Conservation (phyloP, 495 filamentous ascomycete species). For the Trichoderma parareesei region DNA sequence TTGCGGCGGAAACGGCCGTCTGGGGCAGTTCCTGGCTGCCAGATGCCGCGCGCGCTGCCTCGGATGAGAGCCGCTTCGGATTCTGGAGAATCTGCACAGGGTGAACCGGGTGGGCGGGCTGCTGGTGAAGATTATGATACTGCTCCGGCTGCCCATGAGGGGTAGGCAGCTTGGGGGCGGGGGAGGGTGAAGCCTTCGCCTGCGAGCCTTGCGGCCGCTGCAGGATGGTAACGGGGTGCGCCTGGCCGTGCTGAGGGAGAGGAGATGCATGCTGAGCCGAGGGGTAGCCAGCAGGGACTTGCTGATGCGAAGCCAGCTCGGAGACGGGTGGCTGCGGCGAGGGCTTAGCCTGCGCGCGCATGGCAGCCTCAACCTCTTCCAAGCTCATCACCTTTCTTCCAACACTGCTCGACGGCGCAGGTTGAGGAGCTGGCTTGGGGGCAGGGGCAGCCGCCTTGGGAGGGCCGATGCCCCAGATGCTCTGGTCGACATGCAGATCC, state of each 20-base stretch:
- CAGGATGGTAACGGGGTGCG: constrained; percentile 37
- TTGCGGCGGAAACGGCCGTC: constrained; percentile 30
- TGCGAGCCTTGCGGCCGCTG: constrained; percentile 33
- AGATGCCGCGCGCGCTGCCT: constrained; percentile 24
- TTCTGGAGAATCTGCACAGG: constrained; percentile 52
- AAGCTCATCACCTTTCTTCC: constrained; percentile 87
- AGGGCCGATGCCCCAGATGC: constrained; percentile 73
- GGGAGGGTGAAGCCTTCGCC: constrained; percentile 26
- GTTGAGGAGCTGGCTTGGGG: constrained; percentile 20
- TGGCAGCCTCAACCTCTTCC: constrained; percentile 93
- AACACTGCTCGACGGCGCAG: constrained; percentile 22
- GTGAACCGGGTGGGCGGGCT: constrained; percentile 36
- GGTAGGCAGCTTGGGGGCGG: constrained; percentile 21
- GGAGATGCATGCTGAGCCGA: constrained; percentile 21
- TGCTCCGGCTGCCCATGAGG: constrained; percentile 24
- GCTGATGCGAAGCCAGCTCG: constrained; percentile 19
- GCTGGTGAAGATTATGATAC: constrained; percentile 26
- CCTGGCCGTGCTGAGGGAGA: constrained; percentile 24
- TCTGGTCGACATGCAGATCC: constrained; percentile 85
- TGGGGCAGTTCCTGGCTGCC: constrained; percentile 28
- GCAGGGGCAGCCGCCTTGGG: constrained; percentile 44
- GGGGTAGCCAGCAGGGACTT: constrained; percentile 22
- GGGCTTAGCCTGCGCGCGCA: constrained; percentile 62
- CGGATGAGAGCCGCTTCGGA: constrained; percentile 35
- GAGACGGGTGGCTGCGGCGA: constrained; percentile 27